Base-by-base conservation (phyloP, 2,329 filamentous ascomycete species). In the Epichloe sp. region DNA sequence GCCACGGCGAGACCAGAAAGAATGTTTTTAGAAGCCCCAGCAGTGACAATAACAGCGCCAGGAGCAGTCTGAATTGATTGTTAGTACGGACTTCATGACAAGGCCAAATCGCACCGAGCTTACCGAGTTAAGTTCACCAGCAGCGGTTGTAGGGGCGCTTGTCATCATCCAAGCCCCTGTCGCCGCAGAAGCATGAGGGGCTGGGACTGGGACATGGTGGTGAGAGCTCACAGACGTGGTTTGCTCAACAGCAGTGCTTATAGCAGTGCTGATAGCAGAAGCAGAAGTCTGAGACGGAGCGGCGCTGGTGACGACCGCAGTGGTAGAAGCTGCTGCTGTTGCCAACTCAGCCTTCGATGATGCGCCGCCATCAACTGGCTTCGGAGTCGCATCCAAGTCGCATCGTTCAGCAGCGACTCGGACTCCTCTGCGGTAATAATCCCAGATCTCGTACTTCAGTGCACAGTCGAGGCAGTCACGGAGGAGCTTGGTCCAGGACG, bases 381-480 rank as follows among this genome's bases (percentile, higher is more conserved):
- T 55, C 31, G 62, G 62, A 10, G 57, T 60, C 41, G 53, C 45
- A 8, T 53, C 52, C 14, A 57, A 52, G 17, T 65, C 63, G 53
- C 70, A 71, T 8, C 57, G 63, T 15, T 63, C 54, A 12, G 71
- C 71, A 21, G 67, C 69, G 1, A 56, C 56, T 17, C 56, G 54
- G 19, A 75, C 65, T 10, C 63, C 60, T 17, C 56, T 51, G 15
- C 70, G 67, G 47, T 75, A 75, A 53, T 67, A 64, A 43, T 65
- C 56, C 71, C 71, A 74, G 56, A 75, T 71, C 34, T 72, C 60
- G 49, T 65, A 68, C 19, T 65, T 58, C 35, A 66, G 54, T 42
- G 71, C 71, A 52, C 72, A 75, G 45, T 69, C 59, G 31, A 75
- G 64, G 56, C 74, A 77, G 31, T 60, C 67, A 23, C 68, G 58